phyloP scores from a whole-genome alignment of 345 rosid genomes.

The Turritis glabra region DNA sequence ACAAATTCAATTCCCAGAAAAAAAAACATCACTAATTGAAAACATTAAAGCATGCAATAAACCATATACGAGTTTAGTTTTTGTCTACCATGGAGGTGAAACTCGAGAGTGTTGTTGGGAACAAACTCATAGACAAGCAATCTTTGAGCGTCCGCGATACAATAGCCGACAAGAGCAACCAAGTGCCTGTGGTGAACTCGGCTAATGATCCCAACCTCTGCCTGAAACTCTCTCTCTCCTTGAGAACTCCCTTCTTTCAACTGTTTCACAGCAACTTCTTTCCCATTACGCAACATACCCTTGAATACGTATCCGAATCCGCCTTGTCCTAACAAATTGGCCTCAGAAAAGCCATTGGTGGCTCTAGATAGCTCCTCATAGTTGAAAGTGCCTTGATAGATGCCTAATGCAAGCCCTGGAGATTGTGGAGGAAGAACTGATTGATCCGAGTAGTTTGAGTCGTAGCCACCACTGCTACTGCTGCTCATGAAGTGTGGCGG shows the following conservation, averaged over 20 bases:
- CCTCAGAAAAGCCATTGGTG: constrained; percentile 61
- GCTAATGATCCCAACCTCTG: constrained; percentile 69
- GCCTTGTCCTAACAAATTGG: constrained; percentile 69
- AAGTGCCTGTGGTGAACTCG: constrained; percentile 71
- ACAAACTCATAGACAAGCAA: constrained; percentile 76
- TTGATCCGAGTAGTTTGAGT: constrained; percentile 61
- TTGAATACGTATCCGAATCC: constrained; percentile 66
- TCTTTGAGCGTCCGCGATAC: constrained; percentile 51
- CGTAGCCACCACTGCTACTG: constrained; percentile 55
- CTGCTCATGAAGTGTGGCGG: constrained; percentile 49
- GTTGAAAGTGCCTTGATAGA: constrained; percentile 58
- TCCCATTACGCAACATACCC: constrained; percentile 61
- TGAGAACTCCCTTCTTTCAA: constrained; percentile 62
- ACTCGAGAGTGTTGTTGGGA: constrained; percentile 60
- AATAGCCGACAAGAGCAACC: constrained; percentile 72
- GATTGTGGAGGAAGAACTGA: constrained; percentile 53
- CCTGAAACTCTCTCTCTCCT: constrained; percentile 67
- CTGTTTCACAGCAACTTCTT: constrained; percentile 63
- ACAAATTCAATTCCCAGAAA: not conserved
- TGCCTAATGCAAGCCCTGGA: constrained; percentile 51
- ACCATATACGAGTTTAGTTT: not conserved
- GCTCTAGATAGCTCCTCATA: constrained; percentile 60
- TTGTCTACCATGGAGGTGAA: constrained; percentile 61
- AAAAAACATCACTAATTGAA: not conserved
- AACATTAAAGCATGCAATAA: constrained; percentile 2